Conservation (phyloP, 371 early-diverging fungal species). For the Mucor saturninus region DNA sequence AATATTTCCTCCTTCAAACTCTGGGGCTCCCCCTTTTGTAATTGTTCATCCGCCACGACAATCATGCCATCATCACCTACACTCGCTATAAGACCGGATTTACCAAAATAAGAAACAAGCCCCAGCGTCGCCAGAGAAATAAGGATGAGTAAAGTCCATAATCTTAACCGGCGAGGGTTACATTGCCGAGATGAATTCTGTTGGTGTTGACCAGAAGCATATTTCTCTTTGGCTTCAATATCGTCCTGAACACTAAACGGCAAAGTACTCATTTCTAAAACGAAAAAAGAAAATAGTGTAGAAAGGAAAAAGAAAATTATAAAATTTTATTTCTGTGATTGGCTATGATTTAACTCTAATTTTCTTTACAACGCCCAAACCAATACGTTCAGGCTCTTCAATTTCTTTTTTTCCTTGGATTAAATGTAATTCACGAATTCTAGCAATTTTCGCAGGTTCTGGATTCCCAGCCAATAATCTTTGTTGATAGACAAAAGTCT, state of each 20-base stretch:
- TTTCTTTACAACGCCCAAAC: slow-evolving; percentile 14
- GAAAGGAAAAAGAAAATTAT: background rate
- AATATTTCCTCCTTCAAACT: slow-evolving; percentile 27
- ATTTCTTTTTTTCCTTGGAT: slow-evolving; percentile 71
- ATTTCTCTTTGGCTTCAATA: slow-evolving; percentile 27
- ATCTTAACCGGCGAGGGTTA: slow-evolving; percentile 22
- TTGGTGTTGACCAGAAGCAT: slow-evolving; percentile 16
- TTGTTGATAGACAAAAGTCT: slow-evolving; percentile 60
- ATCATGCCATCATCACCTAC: background rate
- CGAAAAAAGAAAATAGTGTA: slow-evolving; percentile 3
- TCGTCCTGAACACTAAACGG: slow-evolving; percentile 34
- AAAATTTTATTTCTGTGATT: background rate
- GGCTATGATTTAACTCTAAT: background rate
- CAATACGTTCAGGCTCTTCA: slow-evolving; percentile 47
- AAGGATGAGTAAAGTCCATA: slow-evolving; percentile 14
- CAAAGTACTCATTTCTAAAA: slow-evolving; percentile 1
- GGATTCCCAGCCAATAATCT: slow-evolving; percentile 33
- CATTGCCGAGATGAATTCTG: background rate
- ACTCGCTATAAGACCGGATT: background rate
- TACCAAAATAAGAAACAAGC: slow-evolving; percentile 10
- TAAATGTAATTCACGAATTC: slow-evolving; percentile 66
- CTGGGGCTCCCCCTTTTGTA: background rate
- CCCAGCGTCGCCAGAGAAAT: slow-evolving; percentile 15
- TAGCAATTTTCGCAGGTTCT: slow-evolving; percentile 47
- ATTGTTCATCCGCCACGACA: slow-evolving; percentile 1